phyloP scores from a whole-genome alignment of 2,329 filamentous ascomycete species.

The Capronia americana region DNA sequence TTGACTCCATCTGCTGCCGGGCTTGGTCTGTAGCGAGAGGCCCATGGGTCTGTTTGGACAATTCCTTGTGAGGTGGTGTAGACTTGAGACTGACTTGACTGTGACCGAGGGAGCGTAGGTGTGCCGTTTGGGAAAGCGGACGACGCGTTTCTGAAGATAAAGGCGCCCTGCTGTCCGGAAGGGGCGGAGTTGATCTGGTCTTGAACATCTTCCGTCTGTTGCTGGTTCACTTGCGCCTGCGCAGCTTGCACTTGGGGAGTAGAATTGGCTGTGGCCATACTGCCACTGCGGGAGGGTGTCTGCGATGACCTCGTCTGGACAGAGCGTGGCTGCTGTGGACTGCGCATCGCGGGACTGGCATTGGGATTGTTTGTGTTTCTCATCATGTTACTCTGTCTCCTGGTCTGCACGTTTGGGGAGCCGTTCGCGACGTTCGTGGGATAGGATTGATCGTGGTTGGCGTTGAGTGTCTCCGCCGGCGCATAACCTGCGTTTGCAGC shows the following conservation, averaged over 20 bases:
- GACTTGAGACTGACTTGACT: slow-evolving; percentile 27
- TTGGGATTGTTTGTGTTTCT: slow-evolving; percentile 11
- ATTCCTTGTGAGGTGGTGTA: slow-evolving; percentile 33
- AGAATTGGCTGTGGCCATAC: slow-evolving; percentile 8
- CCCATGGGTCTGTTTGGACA: slow-evolving; percentile 33
- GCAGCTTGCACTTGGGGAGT: slow-evolving; percentile 14
- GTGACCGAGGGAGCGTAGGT: slow-evolving; percentile 19
- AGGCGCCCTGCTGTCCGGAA: slow-evolving; percentile 22
- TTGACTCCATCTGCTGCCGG: slow-evolving; percentile 7
- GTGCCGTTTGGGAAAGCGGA: slow-evolving; percentile 35
- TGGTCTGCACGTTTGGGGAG: slow-evolving; percentile 17
- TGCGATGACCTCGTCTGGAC: slow-evolving; percentile 25
- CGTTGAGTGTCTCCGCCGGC: slow-evolving; percentile 30
- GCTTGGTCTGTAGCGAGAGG: slow-evolving; percentile 12
- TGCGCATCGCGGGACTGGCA: slow-evolving; percentile 12
- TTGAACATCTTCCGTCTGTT: slow-evolving; percentile 16
- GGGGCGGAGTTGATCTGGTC: slow-evolving; percentile 10
- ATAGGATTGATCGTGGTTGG: slow-evolving; percentile 24
- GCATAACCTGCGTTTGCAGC: slow-evolving; percentile 26
- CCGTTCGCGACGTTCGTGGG: slow-evolving; percentile 19
- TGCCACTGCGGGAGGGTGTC: slow-evolving; percentile 24
- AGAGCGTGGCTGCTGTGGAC: slow-evolving; percentile 29
- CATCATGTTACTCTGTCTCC: slow-evolving; percentile 19
- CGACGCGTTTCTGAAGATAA: slow-evolving; percentile 35
- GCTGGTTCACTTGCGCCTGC: background rate